Evolutionary conservation across 768 basidiomycete species (phyloP).

Genomic region (Kwoniella sp.): DNA sequence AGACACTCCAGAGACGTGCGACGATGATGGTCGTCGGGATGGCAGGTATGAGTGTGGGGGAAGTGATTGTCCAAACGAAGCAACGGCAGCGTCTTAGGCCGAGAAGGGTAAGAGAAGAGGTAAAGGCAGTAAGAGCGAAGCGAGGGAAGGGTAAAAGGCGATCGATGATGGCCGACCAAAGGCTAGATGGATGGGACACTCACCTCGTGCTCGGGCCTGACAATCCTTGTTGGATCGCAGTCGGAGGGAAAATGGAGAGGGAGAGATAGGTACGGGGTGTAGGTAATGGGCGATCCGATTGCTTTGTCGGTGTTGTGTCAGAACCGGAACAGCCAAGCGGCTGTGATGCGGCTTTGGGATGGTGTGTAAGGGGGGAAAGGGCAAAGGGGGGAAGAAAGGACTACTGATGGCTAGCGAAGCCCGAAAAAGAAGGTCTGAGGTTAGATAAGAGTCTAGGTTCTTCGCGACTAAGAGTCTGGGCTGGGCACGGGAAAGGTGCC

Average conservation of each 20-base stretch:
- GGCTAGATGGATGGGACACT: not conserved
- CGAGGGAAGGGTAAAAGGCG: not conserved
- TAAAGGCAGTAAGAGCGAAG: not conserved
- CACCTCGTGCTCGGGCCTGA: constrained; percentile 1
- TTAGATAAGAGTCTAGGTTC: constrained; percentile 1
- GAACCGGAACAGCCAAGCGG: not conserved
- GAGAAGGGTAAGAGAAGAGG: not conserved
- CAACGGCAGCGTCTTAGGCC: not conserved
- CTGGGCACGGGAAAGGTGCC: constrained; percentile 15
- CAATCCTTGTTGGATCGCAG: constrained; percentile 4
- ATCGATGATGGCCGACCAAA: not conserved
- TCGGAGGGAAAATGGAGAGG: not conserved
- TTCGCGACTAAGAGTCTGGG: not conserved
- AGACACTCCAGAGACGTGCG: not conserved
- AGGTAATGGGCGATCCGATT: not conserved
- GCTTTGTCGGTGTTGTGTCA: not conserved
- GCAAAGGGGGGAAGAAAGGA: not conserved
- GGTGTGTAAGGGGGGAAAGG: not conserved
- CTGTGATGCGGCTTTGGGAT: not conserved
- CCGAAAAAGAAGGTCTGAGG: constrained; percentile 1
- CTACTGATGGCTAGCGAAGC: constrained; percentile 3
- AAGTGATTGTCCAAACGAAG: not conserved
- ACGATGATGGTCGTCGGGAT: not conserved
- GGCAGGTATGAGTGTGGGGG: not conserved
- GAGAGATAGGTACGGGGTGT: not conserved